A percentile compares a stretch with the other conserved stretches of the same genome.
Conservation (phyloP, 148 eudicot species). For the Arctostaphylos glauca region DNA sequence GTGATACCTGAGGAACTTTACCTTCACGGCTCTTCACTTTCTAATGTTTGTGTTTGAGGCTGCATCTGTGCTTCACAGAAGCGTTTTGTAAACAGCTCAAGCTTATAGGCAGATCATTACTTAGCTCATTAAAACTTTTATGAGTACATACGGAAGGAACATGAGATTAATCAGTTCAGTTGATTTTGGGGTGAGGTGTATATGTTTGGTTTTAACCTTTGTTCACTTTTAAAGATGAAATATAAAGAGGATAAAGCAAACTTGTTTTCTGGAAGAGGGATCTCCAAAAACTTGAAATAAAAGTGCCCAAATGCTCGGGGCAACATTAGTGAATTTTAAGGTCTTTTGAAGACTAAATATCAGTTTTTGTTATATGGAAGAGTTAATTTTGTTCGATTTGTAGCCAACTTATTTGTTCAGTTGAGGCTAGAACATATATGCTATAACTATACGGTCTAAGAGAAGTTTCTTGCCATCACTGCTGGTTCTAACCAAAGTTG, state of each 20-base stretch:
- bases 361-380: neutral
- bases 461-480: neutral
- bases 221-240: neutral
- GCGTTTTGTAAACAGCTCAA: neutral
- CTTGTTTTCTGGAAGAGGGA: no score
- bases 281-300: no score
- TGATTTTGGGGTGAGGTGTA: no score
- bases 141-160: neutral
- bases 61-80: neutral
- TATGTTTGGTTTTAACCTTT: no score
- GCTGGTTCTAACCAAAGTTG: neutral
- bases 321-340: neutral
- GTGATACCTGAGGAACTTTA: neutral
- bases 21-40: neutral
- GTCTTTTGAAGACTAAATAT: neutral
- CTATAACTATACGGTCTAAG: neutral
- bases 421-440: neutral
- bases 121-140: neutral
- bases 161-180: no score
- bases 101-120: neutral
- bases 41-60: constrained; percentile 1
- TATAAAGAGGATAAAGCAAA: no score
- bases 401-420: neutral
- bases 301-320: no score
- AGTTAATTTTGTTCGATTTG: neutral